Conservation (phyloP, 768 basidiomycete species). For the Hygrophoropsis aurantiaca region DNA sequence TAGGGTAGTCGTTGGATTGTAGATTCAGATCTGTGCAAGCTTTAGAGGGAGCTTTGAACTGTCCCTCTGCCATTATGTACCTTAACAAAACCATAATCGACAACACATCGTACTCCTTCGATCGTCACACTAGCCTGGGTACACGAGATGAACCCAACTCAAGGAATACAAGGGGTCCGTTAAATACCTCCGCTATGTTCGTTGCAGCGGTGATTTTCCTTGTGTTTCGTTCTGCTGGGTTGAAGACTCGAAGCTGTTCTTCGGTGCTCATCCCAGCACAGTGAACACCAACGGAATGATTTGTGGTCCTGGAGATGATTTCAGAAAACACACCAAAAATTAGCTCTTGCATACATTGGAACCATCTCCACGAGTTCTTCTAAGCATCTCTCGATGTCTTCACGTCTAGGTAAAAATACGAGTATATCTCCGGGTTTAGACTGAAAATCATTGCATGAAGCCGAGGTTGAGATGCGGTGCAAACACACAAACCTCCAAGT, state of each 20-base stretch:
- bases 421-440: constrained; percentile 86
- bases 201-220: constrained; percentile 92
- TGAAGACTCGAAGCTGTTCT: constrained; percentile 87
- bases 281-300: constrained; percentile 71
- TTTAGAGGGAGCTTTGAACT: not conserved
- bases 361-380: constrained; percentile 79
- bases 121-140: constrained; percentile 91
- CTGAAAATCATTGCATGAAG: constrained; percentile 41
- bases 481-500: constrained; percentile 63
- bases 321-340: too few relatives aligned
- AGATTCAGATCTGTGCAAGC: constrained; percentile 72
- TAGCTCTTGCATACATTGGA: constrained; percentile 50
- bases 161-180: too few relatives aligned
- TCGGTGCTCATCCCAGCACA: constrained; percentile 88
- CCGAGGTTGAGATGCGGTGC: not conserved
- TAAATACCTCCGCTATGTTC: constrained; percentile 93
- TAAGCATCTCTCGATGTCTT: constrained; percentile 91
- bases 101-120: constrained; percentile 90
- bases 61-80: constrained; percentile 37
- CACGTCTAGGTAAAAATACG: constrained; percentile 91
- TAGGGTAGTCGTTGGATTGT: constrained; percentile 83
- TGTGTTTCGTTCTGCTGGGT: constrained; percentile 66
- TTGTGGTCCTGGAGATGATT: too few relatives aligned
- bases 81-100: constrained; percentile 96
- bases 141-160: not conserved